Conservation (phyloP, 2,329 filamentous ascomycete genomes). For the Bisporella sp. region DNA sequence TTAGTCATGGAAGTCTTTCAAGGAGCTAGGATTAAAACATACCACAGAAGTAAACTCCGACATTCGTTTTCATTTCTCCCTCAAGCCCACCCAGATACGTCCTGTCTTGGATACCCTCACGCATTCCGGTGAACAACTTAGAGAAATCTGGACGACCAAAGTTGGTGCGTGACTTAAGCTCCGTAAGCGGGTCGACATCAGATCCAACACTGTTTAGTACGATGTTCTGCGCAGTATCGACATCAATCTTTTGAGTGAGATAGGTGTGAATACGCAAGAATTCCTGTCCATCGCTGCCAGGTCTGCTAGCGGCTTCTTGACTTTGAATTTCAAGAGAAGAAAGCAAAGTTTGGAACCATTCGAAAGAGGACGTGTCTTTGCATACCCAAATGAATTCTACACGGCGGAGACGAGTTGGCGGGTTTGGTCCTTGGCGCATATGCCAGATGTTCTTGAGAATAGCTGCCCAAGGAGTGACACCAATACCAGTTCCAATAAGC, state of each 20-base stretch:
- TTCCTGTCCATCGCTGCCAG: constrained; percentile 63
- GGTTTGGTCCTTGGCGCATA: constrained; percentile 81
- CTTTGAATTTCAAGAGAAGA: constrained; percentile 87
- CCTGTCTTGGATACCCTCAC: constrained; percentile 77
- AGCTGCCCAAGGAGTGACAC: constrained; percentile 79
- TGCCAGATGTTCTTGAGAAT: constrained; percentile 99
- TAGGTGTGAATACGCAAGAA: constrained; percentile 98
- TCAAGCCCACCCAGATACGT: constrained; percentile 81
- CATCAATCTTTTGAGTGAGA: constrained; percentile 86
- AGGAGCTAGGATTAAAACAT: constrained; percentile 52
- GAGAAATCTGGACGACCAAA: constrained; percentile 90
- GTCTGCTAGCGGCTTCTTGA: constrained; percentile 57
- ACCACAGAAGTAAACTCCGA: constrained; percentile 97
- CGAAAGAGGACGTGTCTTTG: constrained; percentile 90
- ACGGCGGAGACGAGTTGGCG: constrained; percentile 79
- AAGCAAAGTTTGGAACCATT: constrained; percentile 96
- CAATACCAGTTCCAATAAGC: constrained; percentile 79
- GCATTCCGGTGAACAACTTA: constrained; percentile 75
- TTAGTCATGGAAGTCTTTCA: not conserved
- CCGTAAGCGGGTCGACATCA: constrained; percentile 82
- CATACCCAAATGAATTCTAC: constrained; percentile 99
- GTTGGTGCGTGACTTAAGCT: constrained; percentile 83
- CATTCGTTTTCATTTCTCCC: constrained; percentile 68
- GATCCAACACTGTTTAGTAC: constrained; percentile 91
- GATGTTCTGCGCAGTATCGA: constrained; percentile 92